A percentile compares a stretch with the other conserved stretches of the same genome.
Conservation (phyloP, 306 rosid species). For the Potentilla sterilis region DNA sequence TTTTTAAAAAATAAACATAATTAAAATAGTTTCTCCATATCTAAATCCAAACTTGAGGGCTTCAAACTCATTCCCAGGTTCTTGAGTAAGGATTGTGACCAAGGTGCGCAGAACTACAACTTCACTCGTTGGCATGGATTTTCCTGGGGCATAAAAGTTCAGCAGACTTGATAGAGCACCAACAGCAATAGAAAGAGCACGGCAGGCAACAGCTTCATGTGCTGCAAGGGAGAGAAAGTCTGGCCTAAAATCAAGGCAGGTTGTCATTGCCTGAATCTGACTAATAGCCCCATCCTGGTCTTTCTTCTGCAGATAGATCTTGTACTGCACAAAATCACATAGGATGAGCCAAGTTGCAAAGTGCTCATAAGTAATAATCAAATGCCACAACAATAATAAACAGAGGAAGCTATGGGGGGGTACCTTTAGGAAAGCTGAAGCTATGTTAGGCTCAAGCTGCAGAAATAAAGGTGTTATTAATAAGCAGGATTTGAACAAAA, state of each 20-base stretch:
- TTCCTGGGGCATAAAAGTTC: slow-evolving; percentile 62
- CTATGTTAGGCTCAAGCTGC: slow-evolving; percentile 91
- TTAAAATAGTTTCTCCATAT: too few species aligned
- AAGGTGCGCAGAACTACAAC: slow-evolving; percentile 77
- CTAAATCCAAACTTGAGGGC: slow-evolving; percentile 56
- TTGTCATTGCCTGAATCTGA: slow-evolving; percentile 82
- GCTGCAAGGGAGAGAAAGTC: slow-evolving; percentile 90
- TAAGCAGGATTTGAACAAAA: background rate
- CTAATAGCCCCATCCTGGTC: slow-evolving; percentile 59
- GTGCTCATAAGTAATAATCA: background rate
- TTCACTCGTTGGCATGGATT: slow-evolving; percentile 73
- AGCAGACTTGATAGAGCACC: slow-evolving; percentile 67
- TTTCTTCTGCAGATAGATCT: slow-evolving; percentile 79
- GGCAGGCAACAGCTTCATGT: slow-evolving; percentile 97
- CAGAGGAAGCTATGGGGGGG: slow-evolving; percentile 1
- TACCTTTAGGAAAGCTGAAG: slow-evolving; percentile 90
- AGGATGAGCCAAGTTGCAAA: slow-evolving; percentile 23
- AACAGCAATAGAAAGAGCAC: slow-evolving; percentile 72
- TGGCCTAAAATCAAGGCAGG: slow-evolving; percentile 80
- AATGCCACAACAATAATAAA: background rate
- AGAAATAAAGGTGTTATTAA: slow-evolving; percentile 24
- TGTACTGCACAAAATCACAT: slow-evolving; percentile 56
- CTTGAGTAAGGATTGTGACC: slow-evolving; percentile 73
- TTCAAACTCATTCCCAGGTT: slow-evolving; percentile 59
- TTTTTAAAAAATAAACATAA: too few species aligned